phyloP scores from a whole-genome alignment of 2,329 filamentous ascomycete genomes.

The Sphaerostilbella broomeana region DNA sequence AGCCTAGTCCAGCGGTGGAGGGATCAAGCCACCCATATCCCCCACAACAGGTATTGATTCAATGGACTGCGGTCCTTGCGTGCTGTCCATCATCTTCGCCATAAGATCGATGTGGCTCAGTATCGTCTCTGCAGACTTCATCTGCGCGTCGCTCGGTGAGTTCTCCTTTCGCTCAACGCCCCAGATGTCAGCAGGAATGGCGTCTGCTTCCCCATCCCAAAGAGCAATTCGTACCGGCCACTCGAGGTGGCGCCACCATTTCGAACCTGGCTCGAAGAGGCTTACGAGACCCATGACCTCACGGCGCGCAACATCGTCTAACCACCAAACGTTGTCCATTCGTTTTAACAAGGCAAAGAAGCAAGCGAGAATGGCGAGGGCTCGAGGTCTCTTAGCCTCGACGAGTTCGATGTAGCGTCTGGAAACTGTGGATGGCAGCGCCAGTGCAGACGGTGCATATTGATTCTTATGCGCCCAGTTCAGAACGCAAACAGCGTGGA shows the following conservation, averaged over 20 bases:
- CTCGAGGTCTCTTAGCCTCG: constrained; percentile 51
- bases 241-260: constrained; percentile 56
- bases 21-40: constrained; percentile 24
- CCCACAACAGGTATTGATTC: constrained; percentile 25
- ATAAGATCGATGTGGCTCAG: constrained; percentile 36
- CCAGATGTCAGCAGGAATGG: constrained; percentile 52
- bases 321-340: constrained; percentile 61
- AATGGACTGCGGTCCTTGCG: constrained; percentile 22
- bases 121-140: constrained; percentile 29
- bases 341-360: constrained; percentile 61
- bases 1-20: constrained; percentile 29
- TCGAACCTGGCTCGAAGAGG: constrained; percentile 51
- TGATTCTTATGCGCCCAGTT: constrained; percentile 60
- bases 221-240: constrained; percentile 55
- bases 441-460: constrained; percentile 50
- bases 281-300: constrained; percentile 59
- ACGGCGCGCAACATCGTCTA: constrained; percentile 57
- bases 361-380: constrained; percentile 57
- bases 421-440: constrained; percentile 59
- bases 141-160: constrained; percentile 22
- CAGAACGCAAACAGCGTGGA: constrained; percentile 58
- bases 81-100: constrained; percentile 27
- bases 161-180: constrained; percentile 43
- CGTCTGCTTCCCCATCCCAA: constrained; percentile 42
- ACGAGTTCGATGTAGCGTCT: constrained; percentile 55